Percentiles rank a stretch among this genome's conserved stretches.
Evolutionary conservation across 208 protist genomes (phyloP).

Genomic region (Jaenimonas drosophilae): DNA sequence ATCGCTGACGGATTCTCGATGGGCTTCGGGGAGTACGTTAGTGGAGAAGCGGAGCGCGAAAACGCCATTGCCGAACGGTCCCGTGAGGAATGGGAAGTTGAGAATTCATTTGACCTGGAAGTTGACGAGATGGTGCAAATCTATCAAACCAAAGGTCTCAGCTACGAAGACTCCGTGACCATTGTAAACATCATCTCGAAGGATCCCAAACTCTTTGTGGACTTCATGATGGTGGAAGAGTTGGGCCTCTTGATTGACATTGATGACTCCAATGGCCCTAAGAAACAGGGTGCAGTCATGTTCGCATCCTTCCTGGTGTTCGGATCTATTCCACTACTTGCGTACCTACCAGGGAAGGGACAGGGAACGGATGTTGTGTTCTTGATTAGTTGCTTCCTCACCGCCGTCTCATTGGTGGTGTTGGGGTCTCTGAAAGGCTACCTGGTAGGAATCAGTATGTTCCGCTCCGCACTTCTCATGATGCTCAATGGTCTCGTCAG

Average conservation of each 20-base stretch:
- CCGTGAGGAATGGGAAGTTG: conserved; percentile 92
- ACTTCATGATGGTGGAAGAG: conserved; percentile 94
- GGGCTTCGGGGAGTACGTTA: conserved; percentile 94
- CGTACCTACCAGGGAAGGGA: conserved; percentile 64
- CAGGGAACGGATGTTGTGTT: conserved; percentile 70
- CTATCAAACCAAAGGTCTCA: conserved; percentile 89
- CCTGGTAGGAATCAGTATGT: conserved; percentile 59
- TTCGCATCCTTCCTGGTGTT: conserved; percentile 92
- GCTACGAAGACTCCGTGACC: conserved; percentile 77
- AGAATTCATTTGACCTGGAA: conserved; percentile 90
- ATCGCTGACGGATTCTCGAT: conserved; percentile 93
- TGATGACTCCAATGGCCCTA: conserved; percentile 61
- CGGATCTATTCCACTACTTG: conserved; percentile 83
- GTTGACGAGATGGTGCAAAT: conserved; percentile 93
- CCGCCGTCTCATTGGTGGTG: conserved; percentile 54
- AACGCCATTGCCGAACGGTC: conserved; percentile 75
- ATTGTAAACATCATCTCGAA: conserved; percentile 93
- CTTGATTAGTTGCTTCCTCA: conserved; percentile 70
- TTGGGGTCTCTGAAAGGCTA: conserved; percentile 85
- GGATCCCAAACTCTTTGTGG: conserved; percentile 90
- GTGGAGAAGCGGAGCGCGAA: conserved; percentile 85
- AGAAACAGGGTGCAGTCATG: conserved; percentile 89
- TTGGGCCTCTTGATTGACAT: conserved; percentile 80
- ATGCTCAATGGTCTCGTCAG: conserved; percentile 81
- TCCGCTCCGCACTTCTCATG: conserved; percentile 64